Evolutionary conservation across 2,329 filamentous ascomycete genomes (phyloP), one percentile per base, ranked within the genome.

Genomic region (Thielaviopsis musarum): DNA sequence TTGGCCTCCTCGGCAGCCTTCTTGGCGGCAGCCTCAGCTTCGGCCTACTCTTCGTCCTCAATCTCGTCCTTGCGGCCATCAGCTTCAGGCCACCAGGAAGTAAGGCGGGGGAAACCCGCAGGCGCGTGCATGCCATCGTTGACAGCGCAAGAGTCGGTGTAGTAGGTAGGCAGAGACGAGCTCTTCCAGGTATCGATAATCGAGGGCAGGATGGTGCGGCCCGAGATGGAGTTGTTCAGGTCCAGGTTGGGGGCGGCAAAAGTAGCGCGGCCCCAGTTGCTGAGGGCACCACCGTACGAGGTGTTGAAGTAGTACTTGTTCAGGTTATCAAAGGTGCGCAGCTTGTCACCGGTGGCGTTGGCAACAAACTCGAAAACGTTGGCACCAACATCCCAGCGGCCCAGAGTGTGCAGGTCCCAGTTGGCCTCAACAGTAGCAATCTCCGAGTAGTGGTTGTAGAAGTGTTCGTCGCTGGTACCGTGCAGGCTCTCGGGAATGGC

Each of bases 361-460:
- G 80, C 82, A 2, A 87, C 82, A 22, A 80, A 60, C 28, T 76
- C 66, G 68, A 81, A 83, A n/a, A 88, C 78, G 67, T 88, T 88
- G 66, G 84, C 84, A 56, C 82, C 83, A 17, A 84, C 83, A 66
- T 88, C 85, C 75, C 78, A 87, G 61, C 85, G 81, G 12, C 84
- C 85, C 2, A 88, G 80, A 0, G 82, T 85, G 63, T 80, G 77
- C 9, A 88, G 77, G 63, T 74, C 76, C 83, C 84, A 88, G 75
- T 88, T 88, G 60, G 82, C 82, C 60, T 78, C 72, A 10, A 85
- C 78, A 19, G 83, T 82, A n/a, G 84, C 72, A 63, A 88, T 77
- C 65, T 79, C 75, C 9, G 80, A 84, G 74, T 87, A 88, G 73
- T 88, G 85, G 69, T 83, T 83, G 73, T 88, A 88, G 70, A 81